Evolutionary conservation across 306 rosid species (phyloP).

Genomic region (Crataegus laevigata): DNA sequence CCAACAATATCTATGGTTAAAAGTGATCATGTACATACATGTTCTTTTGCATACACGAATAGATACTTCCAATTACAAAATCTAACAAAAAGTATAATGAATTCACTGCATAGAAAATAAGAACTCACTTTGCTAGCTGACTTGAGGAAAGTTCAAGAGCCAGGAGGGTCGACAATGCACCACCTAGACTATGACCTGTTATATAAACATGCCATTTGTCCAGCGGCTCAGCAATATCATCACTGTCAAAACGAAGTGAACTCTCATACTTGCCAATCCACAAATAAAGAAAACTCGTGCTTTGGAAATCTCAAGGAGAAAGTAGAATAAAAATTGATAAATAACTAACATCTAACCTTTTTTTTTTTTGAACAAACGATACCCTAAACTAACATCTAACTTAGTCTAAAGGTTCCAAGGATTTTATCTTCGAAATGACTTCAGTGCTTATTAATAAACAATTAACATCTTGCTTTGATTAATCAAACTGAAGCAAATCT

Average conservation of each 20-base stretch:
- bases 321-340: background rate
- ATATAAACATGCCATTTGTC: constrained; percentile 79
- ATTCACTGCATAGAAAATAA: constrained; percentile 10
- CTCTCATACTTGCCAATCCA: background rate
- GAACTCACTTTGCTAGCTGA: constrained; percentile 73
- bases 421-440: background rate
- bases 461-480: background rate
- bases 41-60: background rate
- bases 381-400: background rate
- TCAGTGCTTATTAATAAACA: background rate
- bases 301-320: background rate
- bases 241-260: constrained; percentile 37
- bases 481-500: background rate
- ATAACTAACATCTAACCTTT: background rate
- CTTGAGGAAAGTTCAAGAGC: constrained; percentile 90
- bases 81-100: background rate
- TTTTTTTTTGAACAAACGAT: too few relatives aligned
- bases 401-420: background rate
- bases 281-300: background rate
- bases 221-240: constrained; percentile 45
- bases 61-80: background rate
- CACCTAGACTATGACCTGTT: constrained; percentile 98
- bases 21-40: background rate
- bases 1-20: background rate
- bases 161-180: constrained; percentile 92